phyloP scores from a whole-genome alignment of 257 asterid species.

The Catharanthus roseus region DNA sequence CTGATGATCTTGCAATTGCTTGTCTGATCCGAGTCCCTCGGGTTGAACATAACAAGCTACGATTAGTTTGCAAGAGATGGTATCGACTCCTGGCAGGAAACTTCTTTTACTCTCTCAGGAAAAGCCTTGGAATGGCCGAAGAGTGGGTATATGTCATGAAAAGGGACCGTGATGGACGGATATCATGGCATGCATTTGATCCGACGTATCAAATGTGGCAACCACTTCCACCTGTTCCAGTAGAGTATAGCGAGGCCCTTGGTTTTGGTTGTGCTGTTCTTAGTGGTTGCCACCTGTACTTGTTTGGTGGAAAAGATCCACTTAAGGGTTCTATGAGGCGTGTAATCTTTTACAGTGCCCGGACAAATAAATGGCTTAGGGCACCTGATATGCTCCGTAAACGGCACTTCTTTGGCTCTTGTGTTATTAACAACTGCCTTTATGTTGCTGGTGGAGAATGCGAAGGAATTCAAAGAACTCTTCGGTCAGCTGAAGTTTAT shows the following conservation, averaged over 20 bases:
- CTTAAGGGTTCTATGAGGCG: slow-evolving; percentile 44
- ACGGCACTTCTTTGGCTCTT: slow-evolving; percentile 41
- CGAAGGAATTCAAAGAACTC: slow-evolving; percentile 44
- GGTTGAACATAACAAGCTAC: slow-evolving; percentile 43
- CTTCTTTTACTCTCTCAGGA: slow-evolving; percentile 41
- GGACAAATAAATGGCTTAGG: slow-evolving; percentile 52
- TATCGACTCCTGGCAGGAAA: slow-evolving; percentile 43
- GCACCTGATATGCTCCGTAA: slow-evolving; percentile 49
- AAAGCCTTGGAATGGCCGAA: slow-evolving; percentile 48
- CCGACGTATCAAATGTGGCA: slow-evolving; percentile 47
- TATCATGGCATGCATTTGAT: slow-evolving; percentile 51
- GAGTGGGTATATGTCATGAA: slow-evolving; percentile 47
- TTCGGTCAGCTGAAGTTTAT: slow-evolving; percentile 45
- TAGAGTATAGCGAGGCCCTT: slow-evolving; percentile 45
- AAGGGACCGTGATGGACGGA: slow-evolving; percentile 47
- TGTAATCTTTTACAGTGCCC: slow-evolving; percentile 43
- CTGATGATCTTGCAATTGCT: slow-evolving; percentile 52
- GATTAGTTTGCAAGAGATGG: slow-evolving; percentile 51
- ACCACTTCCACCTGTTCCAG: slow-evolving; percentile 50
- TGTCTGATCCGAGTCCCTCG: slow-evolving; percentile 54
- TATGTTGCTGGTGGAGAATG: slow-evolving; percentile 57
- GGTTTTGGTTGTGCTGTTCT: slow-evolving; percentile 56
- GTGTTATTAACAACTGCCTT: slow-evolving; percentile 45
- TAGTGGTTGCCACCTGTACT: slow-evolving; percentile 42
- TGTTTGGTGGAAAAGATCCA: slow-evolving; percentile 49